Percentiles rank a stretch among this genome's conserved stretches.
Evolutionary conservation across 1,284 basidiomycete genomes (phyloP).

Genomic region (Ganoderma sp.): DNA sequence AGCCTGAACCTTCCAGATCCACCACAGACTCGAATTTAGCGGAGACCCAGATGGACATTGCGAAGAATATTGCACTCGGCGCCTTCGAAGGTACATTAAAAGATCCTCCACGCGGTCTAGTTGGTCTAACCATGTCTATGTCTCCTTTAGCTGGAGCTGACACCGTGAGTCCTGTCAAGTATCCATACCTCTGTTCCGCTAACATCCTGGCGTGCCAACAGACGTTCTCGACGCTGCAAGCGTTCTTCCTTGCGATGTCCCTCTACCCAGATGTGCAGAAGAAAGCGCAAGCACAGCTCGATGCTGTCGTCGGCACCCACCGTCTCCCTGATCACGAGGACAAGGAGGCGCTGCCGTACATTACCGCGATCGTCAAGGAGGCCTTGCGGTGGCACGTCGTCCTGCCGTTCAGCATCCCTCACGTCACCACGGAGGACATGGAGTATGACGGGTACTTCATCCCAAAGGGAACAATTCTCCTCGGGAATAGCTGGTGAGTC

Average conservation of each 20-base stretch:
- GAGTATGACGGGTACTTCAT: conserved; percentile 33
- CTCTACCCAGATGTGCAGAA: conserved; percentile 40
- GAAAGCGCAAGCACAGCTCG: conserved; percentile 43
- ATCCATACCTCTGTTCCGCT: not conserved
- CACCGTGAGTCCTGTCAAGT: conserved; percentile 10
- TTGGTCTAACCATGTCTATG: not conserved
- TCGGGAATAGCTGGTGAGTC: conserved; percentile 30
- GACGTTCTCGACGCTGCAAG: conserved; percentile 30
- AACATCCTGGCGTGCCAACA: not conserved
- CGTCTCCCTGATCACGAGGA: conserved; percentile 43
- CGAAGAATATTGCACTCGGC: conserved; percentile 13
- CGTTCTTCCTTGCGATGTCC: conserved; percentile 39
- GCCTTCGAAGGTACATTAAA: conserved; percentile 16
- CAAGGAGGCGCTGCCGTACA: conserved; percentile 38
- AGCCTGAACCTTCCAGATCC: not conserved
- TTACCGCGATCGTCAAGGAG: conserved; percentile 43
- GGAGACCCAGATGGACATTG: conserved; percentile 16
- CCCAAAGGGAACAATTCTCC: conserved; percentile 31
- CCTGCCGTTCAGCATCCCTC: conserved; percentile 25
- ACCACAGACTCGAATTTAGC: not conserved
- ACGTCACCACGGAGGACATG: conserved; percentile 29
- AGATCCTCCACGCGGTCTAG: not conserved
- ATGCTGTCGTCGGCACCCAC: conserved; percentile 37
- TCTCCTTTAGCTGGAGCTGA: conserved; percentile 17
- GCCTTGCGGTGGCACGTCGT: conserved; percentile 34